A percentile compares a stretch with the other conserved stretches of the same genome.
phyloP scores from a whole-genome alignment of 306 rosid genomes.

The Acacia melanoxylon region DNA sequence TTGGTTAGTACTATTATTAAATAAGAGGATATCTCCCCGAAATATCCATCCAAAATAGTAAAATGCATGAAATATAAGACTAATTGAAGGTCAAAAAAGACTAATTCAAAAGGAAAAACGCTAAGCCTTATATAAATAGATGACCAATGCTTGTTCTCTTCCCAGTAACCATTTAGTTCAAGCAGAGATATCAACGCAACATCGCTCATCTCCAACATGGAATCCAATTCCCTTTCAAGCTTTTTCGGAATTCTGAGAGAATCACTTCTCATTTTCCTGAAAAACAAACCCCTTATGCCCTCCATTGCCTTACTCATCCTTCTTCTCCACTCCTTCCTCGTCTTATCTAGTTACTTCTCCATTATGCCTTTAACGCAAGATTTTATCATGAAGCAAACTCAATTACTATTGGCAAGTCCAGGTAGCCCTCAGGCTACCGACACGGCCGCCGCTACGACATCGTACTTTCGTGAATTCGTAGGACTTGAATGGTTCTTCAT shows the following conservation, averaged over 20 bases:
- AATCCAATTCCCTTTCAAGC: not conserved
- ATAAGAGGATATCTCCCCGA: too few species aligned
- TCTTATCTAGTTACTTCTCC: not conserved
- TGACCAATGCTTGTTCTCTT: not conserved
- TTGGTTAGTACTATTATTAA: too few species aligned
- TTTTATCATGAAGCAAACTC: not conserved
- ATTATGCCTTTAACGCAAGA: not conserved
- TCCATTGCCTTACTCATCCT: not conserved
- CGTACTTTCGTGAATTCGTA: not conserved
- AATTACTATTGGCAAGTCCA: not conserved
- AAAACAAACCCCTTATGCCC: not conserved
- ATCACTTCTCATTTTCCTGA: not conserved
- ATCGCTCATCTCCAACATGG: slow-evolving; percentile 2
- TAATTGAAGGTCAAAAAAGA: not conserved
- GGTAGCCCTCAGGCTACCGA: not conserved
- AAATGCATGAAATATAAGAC: not conserved
- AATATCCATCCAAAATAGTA: too few species aligned
- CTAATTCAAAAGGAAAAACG: not conserved
- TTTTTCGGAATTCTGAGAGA: not conserved
- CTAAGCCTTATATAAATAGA: not conserved
- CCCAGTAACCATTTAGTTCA: not conserved
- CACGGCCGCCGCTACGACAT: not conserved
- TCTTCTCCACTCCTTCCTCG: not conserved
- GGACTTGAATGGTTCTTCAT: slow-evolving; percentile 25
- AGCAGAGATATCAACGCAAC: not conserved